These are phyloP conservation scores for Lycium barbarum DNA, from an alignment of 257 asterid species.

Conservation along the genomic window DNA sequence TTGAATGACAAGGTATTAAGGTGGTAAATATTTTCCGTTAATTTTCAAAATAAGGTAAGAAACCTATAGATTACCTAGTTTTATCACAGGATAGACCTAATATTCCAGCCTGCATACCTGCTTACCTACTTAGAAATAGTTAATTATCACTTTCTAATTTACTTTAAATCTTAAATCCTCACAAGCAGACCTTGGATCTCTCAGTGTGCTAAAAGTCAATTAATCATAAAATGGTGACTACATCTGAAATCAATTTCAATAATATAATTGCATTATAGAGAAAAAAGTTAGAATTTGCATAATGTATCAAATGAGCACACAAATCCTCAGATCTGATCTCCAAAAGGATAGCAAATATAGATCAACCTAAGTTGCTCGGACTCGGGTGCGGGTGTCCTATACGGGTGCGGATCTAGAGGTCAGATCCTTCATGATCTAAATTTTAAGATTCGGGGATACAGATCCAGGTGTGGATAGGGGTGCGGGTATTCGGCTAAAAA, in stretches of 20 bases:
- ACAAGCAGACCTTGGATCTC: neutral
- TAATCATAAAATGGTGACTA: neutral
- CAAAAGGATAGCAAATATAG: no score
- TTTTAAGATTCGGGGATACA: no score
- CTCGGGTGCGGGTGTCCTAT: no score
- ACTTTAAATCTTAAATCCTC: neutral
- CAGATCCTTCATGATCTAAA: no score
- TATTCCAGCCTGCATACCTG: neutral
- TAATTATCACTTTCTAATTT: constrained; percentile 13
- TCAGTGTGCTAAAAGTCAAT: neutral
- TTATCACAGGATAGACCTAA: constrained; percentile 8
- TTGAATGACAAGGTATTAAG: neutral
- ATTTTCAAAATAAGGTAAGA: constrained; percentile 2
- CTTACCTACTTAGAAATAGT: constrained; percentile 17
- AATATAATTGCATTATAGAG: neutral
- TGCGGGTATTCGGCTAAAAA: no score
- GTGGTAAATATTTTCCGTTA: neutral
- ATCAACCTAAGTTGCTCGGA: no score
- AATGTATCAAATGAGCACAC: neutral
- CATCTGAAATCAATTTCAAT: neutral
- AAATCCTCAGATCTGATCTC: constrained; percentile 16
- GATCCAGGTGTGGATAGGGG: no score
- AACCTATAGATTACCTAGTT: neutral
- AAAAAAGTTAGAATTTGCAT: neutral
- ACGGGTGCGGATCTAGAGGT: no score